Base-by-base conservation (phyloP, 768 basidiomycete genomes). In the Lactarius akahatsu region DNA sequence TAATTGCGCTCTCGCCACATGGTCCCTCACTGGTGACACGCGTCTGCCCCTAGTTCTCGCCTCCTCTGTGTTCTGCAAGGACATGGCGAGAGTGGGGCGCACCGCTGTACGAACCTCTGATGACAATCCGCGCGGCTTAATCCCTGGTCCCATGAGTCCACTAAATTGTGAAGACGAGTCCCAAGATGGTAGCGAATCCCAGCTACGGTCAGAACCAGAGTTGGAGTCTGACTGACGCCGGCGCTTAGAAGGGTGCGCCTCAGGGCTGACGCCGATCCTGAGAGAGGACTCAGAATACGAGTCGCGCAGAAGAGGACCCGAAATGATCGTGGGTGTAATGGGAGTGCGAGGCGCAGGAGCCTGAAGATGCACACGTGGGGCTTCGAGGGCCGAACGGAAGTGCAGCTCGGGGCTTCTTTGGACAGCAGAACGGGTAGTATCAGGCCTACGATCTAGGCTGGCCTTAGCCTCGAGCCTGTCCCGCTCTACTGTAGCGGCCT, bases 401-500 rank as follows among this genome's bases (percentile, higher is more conserved):
- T 57, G 59, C 20, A 38, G 20, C 47, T 63, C 63, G 15, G 62
- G 64, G 47, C 57, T 70, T 20, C 47, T 45, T 63, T 50, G 57
- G 28, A 55, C 38, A 26, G 55, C 45, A 7, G 61, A 57, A 45
- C 64, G 69, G 52, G 61, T 41, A 9, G 41, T 34, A 45, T 62
- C 59, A 23, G 38, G 20, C 47, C 47, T 62, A 47, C 54, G 57
- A 36, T 36, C 66, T n/a, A 50, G 62, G 50, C 23, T 52, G 41
- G 56, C 71, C 63, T 57, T 74, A 72, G 56, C 74, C 71, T 67
- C 78, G 59, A 90, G 79, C 34, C 87, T 77, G 40, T 82, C 79
- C 55, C 85, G 82, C 71, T 90, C 89, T 71, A 87, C 84, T 0
- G 86, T 85, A 4, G 89, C 89, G 26, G 83, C 88, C 75, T 89